Evolutionary conservation across 1,284 basidiomycete species (phyloP), one percentile per base, ranked within the genome.

Genomic region (Xerocomus nothofagi): DNA sequence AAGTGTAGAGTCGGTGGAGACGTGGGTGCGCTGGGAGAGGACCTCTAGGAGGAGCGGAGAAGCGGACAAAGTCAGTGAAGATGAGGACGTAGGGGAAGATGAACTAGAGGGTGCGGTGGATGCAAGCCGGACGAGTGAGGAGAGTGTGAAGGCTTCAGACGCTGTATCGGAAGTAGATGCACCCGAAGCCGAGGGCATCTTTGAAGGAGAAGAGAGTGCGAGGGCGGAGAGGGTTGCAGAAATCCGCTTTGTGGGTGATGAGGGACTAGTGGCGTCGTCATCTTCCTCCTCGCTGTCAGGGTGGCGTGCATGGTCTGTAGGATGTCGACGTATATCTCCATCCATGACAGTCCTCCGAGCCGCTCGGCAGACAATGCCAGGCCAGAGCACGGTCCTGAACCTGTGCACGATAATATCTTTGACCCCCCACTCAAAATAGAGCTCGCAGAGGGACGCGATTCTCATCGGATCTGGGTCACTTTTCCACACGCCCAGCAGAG

Each of bases 391-490:
- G 0, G 82, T 89, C 54, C 86, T 73, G 62, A 91, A 91, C 7
- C 88, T 81, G 55, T 89, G 87, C 56, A 91, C 76, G 53, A 92
- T 88, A 6, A 80, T 73, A 44, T 91, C 86, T 55, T 77, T 82
- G 38, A 89, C 84, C 0, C 91, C 92, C 92, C 92, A 95, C 62
- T 94, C 92, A 57, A 95, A 95, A 62, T 86, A 89, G 42, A 82
- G 75, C 66, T 95, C 92, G 70, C 91, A 94, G 1, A 85, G 73
- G 5, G 72, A 77, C 0, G 91, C 90, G 17, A 93, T 77, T 48
- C 79, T 81, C 20, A 81, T 82, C 0, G 93, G 70, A 61, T 88
- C 80, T 0, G 86, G 85, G 52, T 91, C 86, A 53, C 79, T 78
- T 36, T 68, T 69, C 81, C 83, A 84, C 9, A 70, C 73, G 11